These are phyloP conservation scores for Nothomitra cinnamomea DNA, from an alignment of 2,329 filamentous ascomycete species.

Conservation along the genomic window DNA sequence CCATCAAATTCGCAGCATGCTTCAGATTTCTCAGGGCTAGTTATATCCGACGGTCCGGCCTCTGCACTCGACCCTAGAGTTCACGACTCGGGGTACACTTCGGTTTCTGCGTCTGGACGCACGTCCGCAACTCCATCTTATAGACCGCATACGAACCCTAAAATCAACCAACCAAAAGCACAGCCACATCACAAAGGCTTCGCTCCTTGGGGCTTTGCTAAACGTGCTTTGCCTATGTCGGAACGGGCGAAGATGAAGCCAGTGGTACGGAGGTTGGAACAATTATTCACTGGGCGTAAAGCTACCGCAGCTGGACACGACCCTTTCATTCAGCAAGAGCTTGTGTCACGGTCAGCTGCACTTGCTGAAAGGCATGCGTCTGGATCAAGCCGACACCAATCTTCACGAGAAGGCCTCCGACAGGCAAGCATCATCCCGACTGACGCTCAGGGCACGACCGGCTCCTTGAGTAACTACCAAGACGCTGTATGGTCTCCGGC, in stretches of 20 bases:
- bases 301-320: conserved; percentile 26
- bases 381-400: conserved; percentile 16
- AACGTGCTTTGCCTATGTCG: conserved; percentile 33
- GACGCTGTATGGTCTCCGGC: neutral
- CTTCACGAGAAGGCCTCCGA: conserved; percentile 21
- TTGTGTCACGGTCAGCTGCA: conserved; percentile 37
- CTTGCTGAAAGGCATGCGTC: conserved; percentile 19
- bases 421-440: conserved; percentile 28
- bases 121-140: neutral
- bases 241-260: conserved; percentile 62
- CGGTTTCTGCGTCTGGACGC: conserved; percentile 27
- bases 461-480: neutral
- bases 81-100: conserved; percentile 3
- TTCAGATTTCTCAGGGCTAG: conserved; percentile 1
- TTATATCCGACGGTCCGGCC: neutral
- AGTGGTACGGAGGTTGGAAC: conserved; percentile 59
- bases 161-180: conserved; percentile 37
- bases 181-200: conserved; percentile 57
- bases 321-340: conserved; percentile 37
- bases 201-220: conserved; percentile 48
- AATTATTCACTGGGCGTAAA: conserved; percentile 61
- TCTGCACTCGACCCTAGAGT: neutral
- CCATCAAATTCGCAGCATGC: conserved; percentile 15
- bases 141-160: conserved; percentile 10
- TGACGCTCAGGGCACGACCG: conserved; percentile 9